Evolutionary conservation across 116 monocot species (phyloP).

Genomic region (Zostera marina): DNA sequence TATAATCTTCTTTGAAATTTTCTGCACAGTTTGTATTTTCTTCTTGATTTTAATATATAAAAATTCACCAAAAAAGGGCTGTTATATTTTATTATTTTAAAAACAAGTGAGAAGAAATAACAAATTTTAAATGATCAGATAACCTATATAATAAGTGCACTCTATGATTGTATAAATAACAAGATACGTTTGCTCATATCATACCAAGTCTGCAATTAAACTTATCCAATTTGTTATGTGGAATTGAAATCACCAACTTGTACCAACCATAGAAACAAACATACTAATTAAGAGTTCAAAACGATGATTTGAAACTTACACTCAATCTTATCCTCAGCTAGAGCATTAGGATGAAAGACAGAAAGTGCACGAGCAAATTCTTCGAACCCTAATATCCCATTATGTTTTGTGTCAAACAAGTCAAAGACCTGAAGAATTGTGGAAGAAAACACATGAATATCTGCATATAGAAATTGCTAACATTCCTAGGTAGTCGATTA

Average conservation of each 20-base stretch:
- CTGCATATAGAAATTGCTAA: neutral
- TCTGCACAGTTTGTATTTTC: too few species aligned
- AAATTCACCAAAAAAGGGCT: too few species aligned
- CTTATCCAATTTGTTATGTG: neutral
- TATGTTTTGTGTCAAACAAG: constrained; percentile 89
- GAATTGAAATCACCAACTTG: neutral
- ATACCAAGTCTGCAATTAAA: too few species aligned
- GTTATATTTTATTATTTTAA: too few species aligned
- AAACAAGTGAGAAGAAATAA: too few species aligned
- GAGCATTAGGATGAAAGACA: constrained; percentile 81
- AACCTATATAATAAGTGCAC: too few species aligned
- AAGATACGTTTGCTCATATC: too few species aligned
- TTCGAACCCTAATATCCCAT: constrained; percentile 85
- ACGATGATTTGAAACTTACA: constrained; percentile 23
- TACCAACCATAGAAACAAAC: neutral
- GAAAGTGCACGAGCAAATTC: constrained; percentile 79
- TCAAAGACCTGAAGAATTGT: constrained; percentile 63
- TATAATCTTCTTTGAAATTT: too few species aligned
- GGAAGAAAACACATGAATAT: neutral
- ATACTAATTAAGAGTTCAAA: neutral
- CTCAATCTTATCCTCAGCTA: constrained; percentile 66
- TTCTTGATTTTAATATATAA: too few species aligned
- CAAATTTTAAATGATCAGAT: too few species aligned
- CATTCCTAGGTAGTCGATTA: too few species aligned
- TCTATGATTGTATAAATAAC: too few species aligned